Evolutionary conservation across 768 basidiomycete species (phyloP).

Genomic region (Atractiella rhizophila): DNA sequence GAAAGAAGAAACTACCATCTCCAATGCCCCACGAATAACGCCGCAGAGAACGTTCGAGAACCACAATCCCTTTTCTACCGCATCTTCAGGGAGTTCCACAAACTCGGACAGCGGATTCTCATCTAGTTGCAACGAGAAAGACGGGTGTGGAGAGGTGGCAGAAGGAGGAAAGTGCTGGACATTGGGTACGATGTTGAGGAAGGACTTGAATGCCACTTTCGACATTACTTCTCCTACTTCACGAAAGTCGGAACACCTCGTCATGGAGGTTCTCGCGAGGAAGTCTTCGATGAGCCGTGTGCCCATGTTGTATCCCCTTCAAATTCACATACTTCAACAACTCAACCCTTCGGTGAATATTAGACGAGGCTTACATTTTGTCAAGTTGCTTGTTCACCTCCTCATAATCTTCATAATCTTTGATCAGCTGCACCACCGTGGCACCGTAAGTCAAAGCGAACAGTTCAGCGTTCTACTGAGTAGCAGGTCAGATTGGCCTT

Average conservation of each 20-base stretch:
- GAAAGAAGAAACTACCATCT: slow-evolving; percentile 46
- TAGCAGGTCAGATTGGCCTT: background rate
- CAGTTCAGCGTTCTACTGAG: slow-evolving; percentile 50
- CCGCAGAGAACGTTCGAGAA: slow-evolving; percentile 92
- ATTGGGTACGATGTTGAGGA: slow-evolving; percentile 69
- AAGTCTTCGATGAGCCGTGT: slow-evolving; percentile 92
- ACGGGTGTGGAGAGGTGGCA: slow-evolving; percentile 21
- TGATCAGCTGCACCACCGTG: slow-evolving; percentile 89
- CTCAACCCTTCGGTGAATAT: background rate
- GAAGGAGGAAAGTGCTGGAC: slow-evolving; percentile 42
- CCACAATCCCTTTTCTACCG: slow-evolving; percentile 68
- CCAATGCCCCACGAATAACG: slow-evolving; percentile 68
- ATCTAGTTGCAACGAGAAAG: slow-evolving; percentile 63
- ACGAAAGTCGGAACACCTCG: slow-evolving; percentile 73
- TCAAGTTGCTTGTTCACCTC: slow-evolving; percentile 75
- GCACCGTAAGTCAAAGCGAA: slow-evolving; percentile 94
- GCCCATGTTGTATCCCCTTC: slow-evolving; percentile 97
- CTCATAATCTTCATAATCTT: slow-evolving; percentile 92
- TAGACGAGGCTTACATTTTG: slow-evolving; percentile 29
- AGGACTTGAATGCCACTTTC: slow-evolving; percentile 94
- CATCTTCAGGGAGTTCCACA: slow-evolving; percentile 85
- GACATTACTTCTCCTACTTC: slow-evolving; percentile 88
- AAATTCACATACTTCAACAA: too few relatives aligned
- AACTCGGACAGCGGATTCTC: slow-evolving; percentile 95
- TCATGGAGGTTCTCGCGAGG: slow-evolving; percentile 63